Evolutionary conservation across 2,329 filamentous ascomycete species (phyloP), one percentile per base, ranked within the genome.

Genomic region (Hirsutella rhossiliensis): DNA sequence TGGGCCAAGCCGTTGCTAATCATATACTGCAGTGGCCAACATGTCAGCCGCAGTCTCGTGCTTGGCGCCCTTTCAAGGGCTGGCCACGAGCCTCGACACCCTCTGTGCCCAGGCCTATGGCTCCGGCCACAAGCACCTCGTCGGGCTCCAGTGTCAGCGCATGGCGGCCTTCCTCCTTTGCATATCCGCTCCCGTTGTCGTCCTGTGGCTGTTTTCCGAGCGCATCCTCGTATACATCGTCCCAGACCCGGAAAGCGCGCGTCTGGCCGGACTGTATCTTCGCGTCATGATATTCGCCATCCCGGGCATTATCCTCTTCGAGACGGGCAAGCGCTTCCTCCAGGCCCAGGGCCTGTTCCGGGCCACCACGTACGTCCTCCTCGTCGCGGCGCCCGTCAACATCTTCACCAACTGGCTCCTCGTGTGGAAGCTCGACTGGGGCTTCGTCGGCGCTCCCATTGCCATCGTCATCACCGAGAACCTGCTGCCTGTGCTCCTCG

Each of bases 41-140:
- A 90, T 90, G 85, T 86, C 83, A 2, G 82, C 82, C 27, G 87
- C 80, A 50, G 89, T 92, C 52, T 84, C 77, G 13, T 86, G 83
- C 46, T 82, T 84, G 54, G 83, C 82, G 0, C 78, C 86, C 15
- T 84, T 86, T 57, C 84, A 88, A 57, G 84, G 88, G n/a, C 72
- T 97, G 13, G 83, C 88, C 1, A 97, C 90, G 5, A 87, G 83
- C 50, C 71, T 97, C 32, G 90, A 97, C 63, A 97, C 90, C 0
- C 78, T 97, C 3, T 96, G 90, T 61, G 79, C 90, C 0, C 90
- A 97, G 62, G 90, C 92, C 1, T 97, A 94, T 58, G 90, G 92
- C 3, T 94, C 86, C 1, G 90, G 90, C 0, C 84, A 84, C 59
- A 94, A 84, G 58, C 84, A 89, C 52, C 76, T 97, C 5, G 90